Evolutionary conservation across 805 yeast genomes (phyloP), one percentile per base, ranked within the genome.

Genomic region (Metschnikowia santaceciliae): DNA sequence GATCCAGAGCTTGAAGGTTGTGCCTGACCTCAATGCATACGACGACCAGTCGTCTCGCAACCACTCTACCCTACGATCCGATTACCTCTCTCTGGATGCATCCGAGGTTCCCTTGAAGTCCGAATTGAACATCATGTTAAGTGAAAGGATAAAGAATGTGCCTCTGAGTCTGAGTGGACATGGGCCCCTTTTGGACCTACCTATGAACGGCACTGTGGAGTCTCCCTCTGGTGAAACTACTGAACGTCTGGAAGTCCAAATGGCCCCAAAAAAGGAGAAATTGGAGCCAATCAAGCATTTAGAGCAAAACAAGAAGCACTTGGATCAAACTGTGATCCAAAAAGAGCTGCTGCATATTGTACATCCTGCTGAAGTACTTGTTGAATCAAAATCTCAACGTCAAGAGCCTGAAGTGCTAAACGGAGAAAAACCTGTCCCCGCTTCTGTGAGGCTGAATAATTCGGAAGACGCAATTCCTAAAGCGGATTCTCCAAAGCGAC

Each of bases 1-100:
- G 39, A 54, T 76, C 33, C 69, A 71, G 8, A 70, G 72, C 69
- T 60, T 76, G 45, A 69, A 72, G 52, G 75, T 71, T 41, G 42
- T 48, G 19, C 39, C 41, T 15, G 46, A 35, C 4, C 30, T 38
- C 20, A 50, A 41, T 34, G 48, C 42, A 8, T 42, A 39, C 19
- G 56, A 52, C 6, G 46, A 41, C 33, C 37, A 32, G 19, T 36
- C 49, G 20, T 47, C 53, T 3, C 49, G 42, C 15, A 43, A 33
- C 35, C 40, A 47, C 11, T 46, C 53, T 32, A 20, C 47, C 15
- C 37, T 48, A 11, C 47, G 47, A 22, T 43, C 53, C 19, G 49
- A 43, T 4, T 23, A 33, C 26, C 11, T 36, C 15, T 44, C 47
- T 26, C 40, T 35, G 22, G 50, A 46, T n/a, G 32, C 49, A 23